Base-by-base conservation (phyloP, 257 asterid genomes). In the Coffea eugenioides region DNA sequence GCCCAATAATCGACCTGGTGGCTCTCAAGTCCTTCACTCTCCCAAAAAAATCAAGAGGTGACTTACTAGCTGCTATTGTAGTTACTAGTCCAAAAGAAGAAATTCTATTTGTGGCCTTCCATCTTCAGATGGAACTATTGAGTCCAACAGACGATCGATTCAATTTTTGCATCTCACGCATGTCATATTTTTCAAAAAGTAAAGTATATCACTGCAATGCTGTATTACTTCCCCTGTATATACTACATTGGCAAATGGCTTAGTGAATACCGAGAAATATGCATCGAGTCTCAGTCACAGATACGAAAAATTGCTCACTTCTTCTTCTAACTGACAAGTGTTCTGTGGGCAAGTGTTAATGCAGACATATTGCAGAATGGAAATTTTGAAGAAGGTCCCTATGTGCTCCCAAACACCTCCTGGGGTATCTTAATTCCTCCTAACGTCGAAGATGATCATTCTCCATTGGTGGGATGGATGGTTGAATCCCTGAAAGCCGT, bases 401-500 rank as follows among this genome's bases (percentile, higher is more conserved):
- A 80, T 57, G 70, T 84, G 2, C 73, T 84, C 71, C 87, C 84
- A n/a, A 84, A 77, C 73, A 77, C 84, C 74, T 54, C 66, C 2
- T 77, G 85, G 80, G 85, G 85, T 0, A 64, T 81, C 67, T 46
- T 84, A 51, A 65, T 81, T 46, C 87, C 83, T 21, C 67, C 87
- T 21, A 82, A 77, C 82, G 67, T 81, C 6, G 80, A 84, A 52
- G 83, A 84, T 64, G 82, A 73, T 41, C 84, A 81, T 23, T 77
- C 74, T 36, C 83, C 87, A 16, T 45, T 84, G 16, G 66, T 81
- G 15, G 87, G 85, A 67, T 84, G 87, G 87, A 78, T 81, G 6
- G 56, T 81, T 8, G 87, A 84, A 36, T 84, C 87, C 80, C 83
- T 84, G 39, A 84, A 84, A 77, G 87, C 87, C 6, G 80, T 81